Percentiles rank a stretch among this genome's conserved stretches.
phyloP scores from a whole-genome alignment of 139 green algal species.

The Auxenochlorella protothecoides region DNA sequence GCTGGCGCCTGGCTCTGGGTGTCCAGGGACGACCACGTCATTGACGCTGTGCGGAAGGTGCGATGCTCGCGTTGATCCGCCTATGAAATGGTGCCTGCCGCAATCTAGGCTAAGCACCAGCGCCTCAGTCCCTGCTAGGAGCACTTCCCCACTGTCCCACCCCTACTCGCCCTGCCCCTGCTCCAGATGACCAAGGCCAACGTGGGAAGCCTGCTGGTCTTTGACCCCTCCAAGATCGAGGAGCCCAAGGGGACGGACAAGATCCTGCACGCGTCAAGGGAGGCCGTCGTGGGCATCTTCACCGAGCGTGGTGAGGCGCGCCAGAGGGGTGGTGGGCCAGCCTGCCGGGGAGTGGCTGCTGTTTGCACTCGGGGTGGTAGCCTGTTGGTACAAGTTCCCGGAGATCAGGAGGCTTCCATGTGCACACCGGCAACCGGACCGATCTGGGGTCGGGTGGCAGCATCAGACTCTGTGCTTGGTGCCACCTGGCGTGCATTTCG shows the following conservation, averaged over 20 bases:
- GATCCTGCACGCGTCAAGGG: slow-evolving; percentile 11
- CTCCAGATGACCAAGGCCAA: slow-evolving; percentile 50
- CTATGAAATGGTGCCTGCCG: neutral
- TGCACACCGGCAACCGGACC: too few species aligned
- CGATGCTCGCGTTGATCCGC: neutral
- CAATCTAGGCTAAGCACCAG: neutral
- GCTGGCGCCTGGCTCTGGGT: slow-evolving; percentile 45
- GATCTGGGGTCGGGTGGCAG: too few species aligned
- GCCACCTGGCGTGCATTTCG: too few species aligned
- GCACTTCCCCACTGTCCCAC: neutral
- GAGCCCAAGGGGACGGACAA: neutral
- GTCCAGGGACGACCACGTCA: slow-evolving; percentile 35
- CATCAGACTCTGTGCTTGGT: too few species aligned
- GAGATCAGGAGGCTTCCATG: too few species aligned
- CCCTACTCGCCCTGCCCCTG: neutral
- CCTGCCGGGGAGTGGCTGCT: neutral
- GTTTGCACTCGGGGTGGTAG: neutral
- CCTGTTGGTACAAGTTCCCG: too few species aligned
- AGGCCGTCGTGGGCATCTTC: slow-evolving; percentile 48
- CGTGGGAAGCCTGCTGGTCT: slow-evolving; percentile 45
- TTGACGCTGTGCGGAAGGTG: slow-evolving; percentile 46
- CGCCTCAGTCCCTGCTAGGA: neutral
- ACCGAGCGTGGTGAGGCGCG: slow-evolving; percentile 36
- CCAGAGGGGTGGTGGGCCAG: neutral
- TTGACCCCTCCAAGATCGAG: slow-evolving; percentile 35